These are phyloP conservation scores for Mycena crocata DNA, from an alignment of 768 basidiomycete species.

Conservation along the genomic window DNA sequence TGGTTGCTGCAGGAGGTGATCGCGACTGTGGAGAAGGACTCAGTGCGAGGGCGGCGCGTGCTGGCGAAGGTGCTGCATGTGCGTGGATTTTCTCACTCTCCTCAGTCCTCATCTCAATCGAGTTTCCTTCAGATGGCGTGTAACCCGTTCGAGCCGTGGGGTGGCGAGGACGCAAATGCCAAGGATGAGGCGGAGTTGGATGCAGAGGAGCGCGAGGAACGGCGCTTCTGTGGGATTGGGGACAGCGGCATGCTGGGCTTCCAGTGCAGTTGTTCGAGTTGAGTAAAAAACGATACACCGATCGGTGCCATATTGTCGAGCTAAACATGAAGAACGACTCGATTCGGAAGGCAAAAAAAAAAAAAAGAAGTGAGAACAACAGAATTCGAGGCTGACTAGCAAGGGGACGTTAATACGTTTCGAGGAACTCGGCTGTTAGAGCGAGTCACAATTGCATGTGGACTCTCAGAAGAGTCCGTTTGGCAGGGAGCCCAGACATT, in stretches of 20 bases:
- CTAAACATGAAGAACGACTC: too few species aligned
- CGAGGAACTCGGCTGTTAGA: too few species aligned
- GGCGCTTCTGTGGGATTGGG: conserved; percentile 82
- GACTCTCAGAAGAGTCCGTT: too few species aligned
- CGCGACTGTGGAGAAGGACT: conserved; percentile 74
- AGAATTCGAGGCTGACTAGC: too few species aligned
- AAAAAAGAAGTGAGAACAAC: too few species aligned
- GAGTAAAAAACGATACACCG: too few species aligned
- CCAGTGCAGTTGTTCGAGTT: conserved; percentile 95
- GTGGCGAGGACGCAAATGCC: conserved; percentile 70
- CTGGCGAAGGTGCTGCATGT: conserved; percentile 88
- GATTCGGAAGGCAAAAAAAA: too few species aligned
- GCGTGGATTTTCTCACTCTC: conserved; percentile 42
- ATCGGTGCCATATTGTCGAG: too few species aligned
- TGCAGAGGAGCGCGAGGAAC: conserved; percentile 75
- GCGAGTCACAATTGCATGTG: too few species aligned
- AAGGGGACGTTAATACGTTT: too few species aligned
- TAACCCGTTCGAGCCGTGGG: conserved; percentile 89
- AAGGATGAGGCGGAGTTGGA: conserved; percentile 57
- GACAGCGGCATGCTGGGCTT: conserved; percentile 84
- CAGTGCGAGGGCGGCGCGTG: conserved; percentile 69
- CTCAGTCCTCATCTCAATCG: neutral
- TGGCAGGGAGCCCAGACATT: too few species aligned
- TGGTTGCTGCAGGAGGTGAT: conserved; percentile 98
- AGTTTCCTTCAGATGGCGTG: conserved; percentile 79